Evolutionary conservation across 2,329 filamentous ascomycete species (phyloP).

Genomic region (Lachnellula cervina): DNA sequence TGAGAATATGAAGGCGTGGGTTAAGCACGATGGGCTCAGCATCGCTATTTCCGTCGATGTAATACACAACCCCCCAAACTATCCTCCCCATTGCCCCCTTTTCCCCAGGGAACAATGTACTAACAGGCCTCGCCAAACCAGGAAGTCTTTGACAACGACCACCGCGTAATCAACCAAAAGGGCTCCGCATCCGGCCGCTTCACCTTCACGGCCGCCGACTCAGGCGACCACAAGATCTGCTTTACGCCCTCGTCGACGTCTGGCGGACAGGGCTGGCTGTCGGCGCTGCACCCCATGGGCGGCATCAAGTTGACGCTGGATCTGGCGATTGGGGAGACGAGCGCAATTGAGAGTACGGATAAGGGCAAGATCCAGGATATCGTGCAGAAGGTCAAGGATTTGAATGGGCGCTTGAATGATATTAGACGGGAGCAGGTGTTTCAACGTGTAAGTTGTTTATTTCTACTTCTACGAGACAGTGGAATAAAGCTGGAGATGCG

Average conservation of each 20-base stretch:
- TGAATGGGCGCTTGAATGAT: slow-evolving; percentile 82
- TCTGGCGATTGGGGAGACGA: slow-evolving; percentile 90
- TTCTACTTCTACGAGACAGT: background rate
- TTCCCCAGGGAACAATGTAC: background rate
- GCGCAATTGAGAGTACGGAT: slow-evolving; percentile 87
- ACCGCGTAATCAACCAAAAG: slow-evolving; percentile 87
- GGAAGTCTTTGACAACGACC: slow-evolving; percentile 96
- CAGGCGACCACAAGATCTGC: slow-evolving; percentile 94
- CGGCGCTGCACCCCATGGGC: slow-evolving; percentile 58
- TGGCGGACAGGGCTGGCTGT: slow-evolving; percentile 67
- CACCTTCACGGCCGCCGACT: slow-evolving; percentile 90
- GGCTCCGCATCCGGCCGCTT: slow-evolving; percentile 75
- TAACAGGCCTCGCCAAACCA: slow-evolving; percentile 29
- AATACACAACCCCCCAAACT: slow-evolving; percentile 15
- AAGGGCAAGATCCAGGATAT: slow-evolving; percentile 91
- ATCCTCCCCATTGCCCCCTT: slow-evolving; percentile 1
- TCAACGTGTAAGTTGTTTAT: slow-evolving; percentile 64
- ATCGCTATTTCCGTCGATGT: slow-evolving; percentile 90
- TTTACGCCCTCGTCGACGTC: slow-evolving; percentile 78
- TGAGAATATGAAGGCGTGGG: slow-evolving; percentile 62
- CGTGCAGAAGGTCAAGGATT: slow-evolving; percentile 78
- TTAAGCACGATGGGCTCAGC: slow-evolving; percentile 67
- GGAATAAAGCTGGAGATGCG: slow-evolving; percentile 1
- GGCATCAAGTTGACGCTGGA: slow-evolving; percentile 83
- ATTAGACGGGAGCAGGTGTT: slow-evolving; percentile 94